phyloP scores from a whole-genome alignment of 2,329 filamentous ascomycete species.

The Fusarium gaditjirri region DNA sequence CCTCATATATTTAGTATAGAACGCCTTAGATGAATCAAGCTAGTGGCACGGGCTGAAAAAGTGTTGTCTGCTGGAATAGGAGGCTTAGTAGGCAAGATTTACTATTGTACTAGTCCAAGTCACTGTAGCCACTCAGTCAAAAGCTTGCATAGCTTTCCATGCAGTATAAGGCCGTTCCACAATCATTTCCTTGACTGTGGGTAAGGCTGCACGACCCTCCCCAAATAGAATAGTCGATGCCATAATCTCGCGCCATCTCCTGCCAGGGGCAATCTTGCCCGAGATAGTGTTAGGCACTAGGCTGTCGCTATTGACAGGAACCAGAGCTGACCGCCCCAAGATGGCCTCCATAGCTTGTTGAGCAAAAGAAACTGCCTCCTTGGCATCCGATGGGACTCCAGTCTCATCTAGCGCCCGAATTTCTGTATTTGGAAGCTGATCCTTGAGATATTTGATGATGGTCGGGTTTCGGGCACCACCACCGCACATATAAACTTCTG shows the following conservation, averaged over 20 bases:
- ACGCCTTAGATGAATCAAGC: no score
- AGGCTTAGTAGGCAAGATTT: background rate
- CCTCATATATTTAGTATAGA: no score
- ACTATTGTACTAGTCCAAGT: background rate
- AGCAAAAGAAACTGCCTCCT: constrained; percentile 64
- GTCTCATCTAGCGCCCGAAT: constrained; percentile 65
- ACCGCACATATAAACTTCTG: constrained; percentile 10
- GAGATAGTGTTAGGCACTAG: constrained; percentile 4
- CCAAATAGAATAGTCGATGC: background rate
- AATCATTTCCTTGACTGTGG: constrained; percentile 7
- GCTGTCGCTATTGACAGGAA: constrained; percentile 9
- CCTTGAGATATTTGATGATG: constrained; percentile 8
- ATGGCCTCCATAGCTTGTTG: constrained; percentile 69
- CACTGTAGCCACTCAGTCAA: background rate
- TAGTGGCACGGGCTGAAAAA: no score
- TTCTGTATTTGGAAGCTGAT: constrained; percentile 39
- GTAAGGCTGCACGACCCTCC: background rate
- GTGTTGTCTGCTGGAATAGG: no score
- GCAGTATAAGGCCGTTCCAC: background rate
- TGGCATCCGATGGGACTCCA: constrained; percentile 61
- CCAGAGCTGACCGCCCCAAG: constrained; percentile 55
- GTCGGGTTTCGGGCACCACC: constrained; percentile 11
- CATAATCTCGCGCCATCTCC: constrained; percentile 4
- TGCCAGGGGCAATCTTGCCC: constrained; percentile 8
- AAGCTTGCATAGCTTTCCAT: constrained; percentile 15